These are phyloP conservation scores for Phylloporus scabripes DNA, from an alignment of 768 basidiomycete genomes.

Conservation along the genomic window DNA sequence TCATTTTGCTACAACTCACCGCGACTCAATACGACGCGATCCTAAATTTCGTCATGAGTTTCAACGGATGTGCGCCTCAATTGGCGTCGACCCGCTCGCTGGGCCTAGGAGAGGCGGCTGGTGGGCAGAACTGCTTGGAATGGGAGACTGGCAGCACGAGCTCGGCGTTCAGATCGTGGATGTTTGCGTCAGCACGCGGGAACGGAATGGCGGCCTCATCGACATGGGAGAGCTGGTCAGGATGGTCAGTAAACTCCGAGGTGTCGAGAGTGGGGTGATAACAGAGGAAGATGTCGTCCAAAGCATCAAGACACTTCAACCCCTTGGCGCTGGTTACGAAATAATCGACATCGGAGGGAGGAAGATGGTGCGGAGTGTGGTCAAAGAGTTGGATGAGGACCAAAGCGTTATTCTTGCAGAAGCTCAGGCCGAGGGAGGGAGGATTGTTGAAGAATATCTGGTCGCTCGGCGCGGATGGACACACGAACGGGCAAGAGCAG, in stretches of 20 bases:
- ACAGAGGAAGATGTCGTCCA: slow-evolving; percentile 81
- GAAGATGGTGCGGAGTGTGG: slow-evolving; percentile 85
- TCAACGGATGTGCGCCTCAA: slow-evolving; percentile 91
- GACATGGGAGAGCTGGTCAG: slow-evolving; percentile 81
- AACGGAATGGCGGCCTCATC: slow-evolving; percentile 89
- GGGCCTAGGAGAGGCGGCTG: slow-evolving; percentile 82
- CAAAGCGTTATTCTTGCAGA: slow-evolving; percentile 77
- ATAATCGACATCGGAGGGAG: slow-evolving; percentile 63
- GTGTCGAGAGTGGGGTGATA: slow-evolving; percentile 59
- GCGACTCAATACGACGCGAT: slow-evolving; percentile 75
- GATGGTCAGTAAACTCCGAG: slow-evolving; percentile 71
- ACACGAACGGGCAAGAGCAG: slow-evolving; percentile 65
- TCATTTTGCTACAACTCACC: slow-evolving; percentile 78
- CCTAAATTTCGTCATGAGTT: slow-evolving; percentile 89
- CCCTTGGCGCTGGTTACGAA: slow-evolving; percentile 89
- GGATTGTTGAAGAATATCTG: slow-evolving; percentile 62
- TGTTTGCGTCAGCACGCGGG: slow-evolving; percentile 81
- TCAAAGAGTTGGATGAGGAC: slow-evolving; percentile 86
- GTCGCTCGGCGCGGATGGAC: slow-evolving; percentile 69
- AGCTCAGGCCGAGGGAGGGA: slow-evolving; percentile 62
- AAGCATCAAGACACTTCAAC: slow-evolving; percentile 82
- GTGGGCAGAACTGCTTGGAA: slow-evolving; percentile 84
- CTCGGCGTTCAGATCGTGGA: slow-evolving; percentile 94
- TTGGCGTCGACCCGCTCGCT: slow-evolving; percentile 92
- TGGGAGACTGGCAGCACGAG: slow-evolving; percentile 95